Conservation (phyloP, 768 basidiomycete species). For the Symmetrospora coprosmae region DNA sequence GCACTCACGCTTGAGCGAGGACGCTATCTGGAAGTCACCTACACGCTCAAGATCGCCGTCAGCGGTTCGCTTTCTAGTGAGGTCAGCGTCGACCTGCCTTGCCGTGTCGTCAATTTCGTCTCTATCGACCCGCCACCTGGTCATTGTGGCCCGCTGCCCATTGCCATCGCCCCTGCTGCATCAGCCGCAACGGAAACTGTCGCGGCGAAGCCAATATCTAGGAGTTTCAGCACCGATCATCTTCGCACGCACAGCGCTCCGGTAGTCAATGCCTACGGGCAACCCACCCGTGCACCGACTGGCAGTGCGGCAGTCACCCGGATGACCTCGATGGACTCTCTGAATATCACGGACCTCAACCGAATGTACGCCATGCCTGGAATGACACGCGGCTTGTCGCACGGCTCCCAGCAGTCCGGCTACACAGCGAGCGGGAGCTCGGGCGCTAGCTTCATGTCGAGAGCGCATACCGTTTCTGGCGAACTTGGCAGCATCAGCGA, state of each 20-base stretch:
- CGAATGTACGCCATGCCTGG: neutral
- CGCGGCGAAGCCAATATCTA: slow-evolving; percentile 20
- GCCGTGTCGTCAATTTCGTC: slow-evolving; percentile 65
- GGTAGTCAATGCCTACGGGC: neutral
- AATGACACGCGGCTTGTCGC: neutral
- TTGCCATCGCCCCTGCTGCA: slow-evolving; percentile 9
- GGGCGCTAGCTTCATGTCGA: neutral
- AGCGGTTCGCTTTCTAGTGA: slow-evolving; percentile 51
- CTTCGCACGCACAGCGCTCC: neutral
- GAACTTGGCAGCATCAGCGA: slow-evolving; percentile 9
- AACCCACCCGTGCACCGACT: neutral
- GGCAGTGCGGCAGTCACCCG: neutral
- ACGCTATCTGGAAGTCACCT: slow-evolving; percentile 61
- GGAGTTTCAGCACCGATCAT: slow-evolving; percentile 10
- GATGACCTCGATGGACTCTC: slow-evolving; percentile 19
- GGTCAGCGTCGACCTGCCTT: slow-evolving; percentile 55
- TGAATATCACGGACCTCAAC: slow-evolving; percentile 17
- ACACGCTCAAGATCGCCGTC: slow-evolving; percentile 53
- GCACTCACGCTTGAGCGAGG: slow-evolving; percentile 55
- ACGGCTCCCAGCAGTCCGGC: neutral
- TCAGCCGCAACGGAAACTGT: slow-evolving; percentile 21
- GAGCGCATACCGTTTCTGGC: neutral
- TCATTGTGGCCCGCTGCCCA: slow-evolving; percentile 16
- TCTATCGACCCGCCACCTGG: slow-evolving; percentile 67
- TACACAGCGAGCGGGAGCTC: neutral